phyloP scores from a whole-genome alignment of 768 basidiomycete genomes.

The Suillus decipiens region DNA sequence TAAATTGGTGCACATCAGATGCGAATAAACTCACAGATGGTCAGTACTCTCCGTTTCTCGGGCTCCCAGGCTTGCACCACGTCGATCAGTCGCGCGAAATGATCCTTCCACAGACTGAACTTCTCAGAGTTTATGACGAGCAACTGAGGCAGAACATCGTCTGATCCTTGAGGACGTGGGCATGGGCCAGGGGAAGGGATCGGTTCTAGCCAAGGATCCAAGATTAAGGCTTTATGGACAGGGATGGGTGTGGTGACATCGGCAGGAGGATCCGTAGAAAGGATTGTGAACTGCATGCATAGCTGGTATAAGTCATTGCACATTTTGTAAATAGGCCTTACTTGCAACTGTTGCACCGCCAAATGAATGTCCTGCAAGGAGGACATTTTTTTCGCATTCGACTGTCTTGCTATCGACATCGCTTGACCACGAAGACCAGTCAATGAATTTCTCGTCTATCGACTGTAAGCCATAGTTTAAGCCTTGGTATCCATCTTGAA shows the following conservation, averaged over 20 bases:
- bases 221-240: conserved; percentile 56
- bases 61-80: conserved; percentile 59
- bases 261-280: conserved; percentile 49
- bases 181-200: conserved; percentile 57
- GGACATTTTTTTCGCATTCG: conserved; percentile 36
- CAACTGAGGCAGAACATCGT: conserved; percentile 37
- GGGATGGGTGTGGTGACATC: conserved; percentile 47
- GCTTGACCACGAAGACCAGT: conserved; percentile 45
- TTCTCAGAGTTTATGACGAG: conserved; percentile 75
- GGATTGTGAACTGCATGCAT: conserved; percentile 36
- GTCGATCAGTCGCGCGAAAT: conserved; percentile 60
- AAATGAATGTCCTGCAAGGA: conserved; percentile 56
- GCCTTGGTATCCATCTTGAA: conserved; percentile 35
- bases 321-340: conserved; percentile 8
- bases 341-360: conserved; percentile 56
- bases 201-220: conserved; percentile 89
- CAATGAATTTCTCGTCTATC: conserved; percentile 37
- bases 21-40: conserved; percentile 43
- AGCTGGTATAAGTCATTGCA: conserved; percentile 38
- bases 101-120: conserved; percentile 79
- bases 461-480: conserved; percentile 35
- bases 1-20: background rate
- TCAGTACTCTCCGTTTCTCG: conserved; percentile 44
- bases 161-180: conserved; percentile 20
- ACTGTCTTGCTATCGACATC: conserved; percentile 26